Percentiles rank a stretch among this genome's conserved stretches.
These are phyloP conservation scores for Pulveroboletus sp. DNA, from an alignment of 768 basidiomycete species.

Conservation along the genomic window DNA sequence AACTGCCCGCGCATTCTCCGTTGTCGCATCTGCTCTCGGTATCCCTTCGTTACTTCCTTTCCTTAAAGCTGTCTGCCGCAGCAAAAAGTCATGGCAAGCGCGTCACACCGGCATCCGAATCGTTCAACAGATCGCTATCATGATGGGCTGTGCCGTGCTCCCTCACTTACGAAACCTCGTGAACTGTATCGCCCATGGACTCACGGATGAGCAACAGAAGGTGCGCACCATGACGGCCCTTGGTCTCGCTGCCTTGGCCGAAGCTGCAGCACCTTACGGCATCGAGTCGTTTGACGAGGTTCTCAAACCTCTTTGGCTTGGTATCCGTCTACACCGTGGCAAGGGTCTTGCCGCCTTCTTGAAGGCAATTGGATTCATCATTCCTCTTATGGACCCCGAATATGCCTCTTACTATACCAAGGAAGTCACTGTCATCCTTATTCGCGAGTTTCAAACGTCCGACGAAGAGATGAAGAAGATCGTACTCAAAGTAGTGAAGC, in stretches of 20 bases:
- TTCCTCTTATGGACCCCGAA: constrained; percentile 99
- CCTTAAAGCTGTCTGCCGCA: constrained; percentile 96
- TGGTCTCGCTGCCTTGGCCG: constrained; percentile 85
- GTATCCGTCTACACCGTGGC: constrained; percentile 73
- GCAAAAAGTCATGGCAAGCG: constrained; percentile 99
- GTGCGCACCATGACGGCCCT: constrained; percentile 78
- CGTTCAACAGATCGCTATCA: constrained; percentile 98
- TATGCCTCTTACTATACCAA: constrained; percentile 99
- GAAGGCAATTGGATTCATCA: constrained; percentile 97
- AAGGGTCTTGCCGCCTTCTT: constrained; percentile 76
- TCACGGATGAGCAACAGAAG: constrained; percentile 76
- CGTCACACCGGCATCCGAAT: constrained; percentile 99
- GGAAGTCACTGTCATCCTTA: constrained; percentile 94
- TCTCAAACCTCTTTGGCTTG: constrained; percentile 72
- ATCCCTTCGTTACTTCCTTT: constrained; percentile 97
- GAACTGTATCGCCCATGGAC: constrained; percentile 84
- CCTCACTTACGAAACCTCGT: constrained; percentile 96
- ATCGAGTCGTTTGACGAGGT: constrained; percentile 99
- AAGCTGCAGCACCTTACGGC: constrained; percentile 97
- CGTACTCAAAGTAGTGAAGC: constrained; percentile 97
- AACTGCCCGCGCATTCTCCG: constrained; percentile 97
- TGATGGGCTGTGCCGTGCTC: constrained; percentile 99
- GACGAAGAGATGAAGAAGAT: constrained; percentile 99
- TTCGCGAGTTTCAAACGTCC: constrained; percentile 97
- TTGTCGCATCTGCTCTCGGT: constrained; percentile 96